Evolutionary conservation across 257 asterid genomes (phyloP), one percentile per base, ranked within the genome.

Genomic region (Fraxinus cuspidata): DNA sequence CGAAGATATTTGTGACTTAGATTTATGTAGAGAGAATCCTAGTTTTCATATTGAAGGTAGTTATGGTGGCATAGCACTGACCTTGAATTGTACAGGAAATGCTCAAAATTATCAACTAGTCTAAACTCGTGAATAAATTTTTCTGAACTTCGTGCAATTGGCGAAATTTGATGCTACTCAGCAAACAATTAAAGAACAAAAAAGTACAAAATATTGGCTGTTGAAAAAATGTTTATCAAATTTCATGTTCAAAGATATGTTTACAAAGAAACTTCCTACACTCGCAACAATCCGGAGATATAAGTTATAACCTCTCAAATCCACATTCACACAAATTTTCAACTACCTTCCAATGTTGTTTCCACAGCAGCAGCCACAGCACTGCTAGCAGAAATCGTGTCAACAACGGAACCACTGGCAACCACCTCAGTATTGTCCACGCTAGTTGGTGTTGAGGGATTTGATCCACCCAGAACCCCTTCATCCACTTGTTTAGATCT

Each of bases 401-500:
- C 84, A 8, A 7, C 76, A 16, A 18, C 12, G 32, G 80, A 64
- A 44, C 70, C 74, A 47, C 51, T 67, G 35, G 67, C 65, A 25
- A 32, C 77, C 74, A 31, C 81, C 47, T 80, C 81, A 29, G 65
- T 83, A 64, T 81, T 84, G 4, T 81, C 84, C 53, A 32, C 28
- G 21, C 75, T 47, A 21, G 74, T 72, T 47, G 31, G 18, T 12
- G 71, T 79, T 65, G 89, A 89, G 19, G 88, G 74, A 74, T 78
- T 77, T n/a, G 83, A 80, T 23, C 32, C 69, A 76, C 79, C 84
- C 58, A 90, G 80, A 73, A 77, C 82, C 47, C 12, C 71, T 9
- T 83, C 96, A 37, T 79, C 84, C 4, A 80, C 44, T 66, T 82
- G 91, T 76, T 82, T 91, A 66, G 89, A 83, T 86, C 80, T 84